Percentiles rank a stretch among this genome's conserved stretches.
These are phyloP conservation scores for Didymellaceae sp. DNA, from an alignment of 2,329 filamentous ascomycete genomes.

Conservation along the genomic window DNA sequence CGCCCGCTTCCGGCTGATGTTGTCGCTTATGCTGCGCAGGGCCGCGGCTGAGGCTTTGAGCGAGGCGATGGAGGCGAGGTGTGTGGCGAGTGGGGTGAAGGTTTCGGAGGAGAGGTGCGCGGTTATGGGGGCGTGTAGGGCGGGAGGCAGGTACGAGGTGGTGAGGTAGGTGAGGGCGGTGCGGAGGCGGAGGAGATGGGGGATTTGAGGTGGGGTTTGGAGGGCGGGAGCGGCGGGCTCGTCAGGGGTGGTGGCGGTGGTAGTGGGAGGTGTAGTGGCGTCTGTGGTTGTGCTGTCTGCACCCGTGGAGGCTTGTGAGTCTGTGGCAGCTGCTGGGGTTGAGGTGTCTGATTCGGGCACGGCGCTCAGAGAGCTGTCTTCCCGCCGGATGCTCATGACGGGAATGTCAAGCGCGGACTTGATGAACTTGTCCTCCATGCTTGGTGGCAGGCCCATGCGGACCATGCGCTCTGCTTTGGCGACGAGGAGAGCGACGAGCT, in stretches of 20 bases:
- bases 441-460: conserved; percentile 71
- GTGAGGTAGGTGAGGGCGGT: conserved; percentile 70
- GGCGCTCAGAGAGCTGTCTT: conserved; percentile 54
- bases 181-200: conserved; percentile 67
- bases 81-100: conserved; percentile 74
- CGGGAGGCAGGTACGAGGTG: conserved; percentile 61
- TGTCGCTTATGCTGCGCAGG: conserved; percentile 71
- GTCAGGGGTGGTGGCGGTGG: conserved; percentile 21
- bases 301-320: conserved; percentile 34
- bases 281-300: conserved; percentile 25
- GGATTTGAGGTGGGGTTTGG: conserved; percentile 53
- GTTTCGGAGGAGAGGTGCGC: conserved; percentile 53
- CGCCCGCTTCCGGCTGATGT: conserved; percentile 70
- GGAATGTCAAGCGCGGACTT: conserved; percentile 77
- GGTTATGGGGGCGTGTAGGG: conserved; percentile 43
- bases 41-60: conserved; percentile 75
- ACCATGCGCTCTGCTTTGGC: conserved; percentile 75
- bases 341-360: conserved; percentile 26
- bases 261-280: too few relatives aligned
- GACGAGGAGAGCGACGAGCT: conserved; percentile 70
- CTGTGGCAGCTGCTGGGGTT: neutral
- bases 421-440: conserved; percentile 86
- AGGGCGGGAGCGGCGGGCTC: conserved; percentile 18
- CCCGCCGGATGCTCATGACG: conserved; percentile 70
- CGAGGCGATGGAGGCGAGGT: conserved; percentile 69